Conservation (phyloP, 176 grass and related monocot species). For the Alopecurus myosuroides region DNA sequence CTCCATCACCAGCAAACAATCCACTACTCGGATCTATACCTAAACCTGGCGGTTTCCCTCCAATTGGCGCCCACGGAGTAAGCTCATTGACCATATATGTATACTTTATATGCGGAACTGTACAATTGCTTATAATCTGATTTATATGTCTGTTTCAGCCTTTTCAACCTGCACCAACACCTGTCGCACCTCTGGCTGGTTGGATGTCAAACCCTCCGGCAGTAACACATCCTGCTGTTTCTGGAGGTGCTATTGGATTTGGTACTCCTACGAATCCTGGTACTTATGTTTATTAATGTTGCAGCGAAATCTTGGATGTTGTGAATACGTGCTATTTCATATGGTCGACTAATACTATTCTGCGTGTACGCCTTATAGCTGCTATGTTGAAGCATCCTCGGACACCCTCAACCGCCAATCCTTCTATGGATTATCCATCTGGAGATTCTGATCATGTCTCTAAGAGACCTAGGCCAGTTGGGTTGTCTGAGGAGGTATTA, state of each 20-base stretch:
- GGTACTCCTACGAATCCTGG: conserved; percentile 86
- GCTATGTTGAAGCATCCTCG: conserved; percentile 93
- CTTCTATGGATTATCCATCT: conserved; percentile 78
- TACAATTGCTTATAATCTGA: conserved; percentile 1
- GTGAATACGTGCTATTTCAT: background rate
- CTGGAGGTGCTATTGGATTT: conserved; percentile 92
- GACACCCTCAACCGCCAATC: conserved; percentile 63
- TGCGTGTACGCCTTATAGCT: conserved; percentile 30
- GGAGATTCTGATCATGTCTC: conserved; percentile 87
- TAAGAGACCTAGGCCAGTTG: conserved; percentile 91
- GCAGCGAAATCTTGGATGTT: conserved; percentile 20
- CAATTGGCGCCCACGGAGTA: conserved; percentile 92
- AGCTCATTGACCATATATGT: conserved; percentile 28
- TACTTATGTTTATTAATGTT: conserved; percentile 33
- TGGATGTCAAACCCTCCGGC: conserved; percentile 97
- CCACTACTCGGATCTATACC: conserved; percentile 79
- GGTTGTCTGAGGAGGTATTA: conserved; percentile 85
- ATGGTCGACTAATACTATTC: conserved; percentile 13
- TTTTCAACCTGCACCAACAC: conserved; percentile 81
- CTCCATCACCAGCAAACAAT: conserved; percentile 89
- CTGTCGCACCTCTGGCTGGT: conserved; percentile 85
- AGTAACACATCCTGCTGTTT: conserved; percentile 71
- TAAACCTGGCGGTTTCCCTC: conserved; percentile 91
- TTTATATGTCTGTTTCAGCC: conserved; percentile 54
- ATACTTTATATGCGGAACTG: conserved; percentile 17